Conservation (phyloP, 257 asterid species). For the Solanum virginianum region DNA sequence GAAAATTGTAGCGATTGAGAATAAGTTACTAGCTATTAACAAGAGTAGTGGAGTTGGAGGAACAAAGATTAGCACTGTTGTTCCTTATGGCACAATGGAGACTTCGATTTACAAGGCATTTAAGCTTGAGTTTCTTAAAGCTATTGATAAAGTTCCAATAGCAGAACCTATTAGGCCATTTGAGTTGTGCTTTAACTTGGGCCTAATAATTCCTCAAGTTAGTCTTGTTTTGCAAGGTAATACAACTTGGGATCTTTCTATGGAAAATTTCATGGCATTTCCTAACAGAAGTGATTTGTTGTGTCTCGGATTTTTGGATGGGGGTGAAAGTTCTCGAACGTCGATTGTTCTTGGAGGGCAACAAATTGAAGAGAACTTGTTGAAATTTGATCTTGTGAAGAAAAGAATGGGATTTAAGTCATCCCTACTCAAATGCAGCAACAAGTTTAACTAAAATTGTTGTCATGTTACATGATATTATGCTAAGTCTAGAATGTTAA, state of each 20-base stretch:
- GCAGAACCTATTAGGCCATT: not conserved
- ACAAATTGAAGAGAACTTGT: slow-evolving; percentile 36
- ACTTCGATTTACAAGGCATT: slow-evolving; percentile 29
- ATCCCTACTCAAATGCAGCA: not conserved
- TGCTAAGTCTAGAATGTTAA: not conserved
- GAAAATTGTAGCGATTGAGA: slow-evolving; percentile 7
- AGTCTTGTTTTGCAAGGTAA: slow-evolving; percentile 21
- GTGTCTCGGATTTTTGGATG: slow-evolving; percentile 15
- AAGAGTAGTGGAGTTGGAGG: slow-evolving; percentile 23
- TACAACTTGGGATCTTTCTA: slow-evolving; percentile 29
- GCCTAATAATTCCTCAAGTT: slow-evolving; percentile 18
- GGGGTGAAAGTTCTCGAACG: slow-evolving; percentile 3
- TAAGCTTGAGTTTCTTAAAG: slow-evolving; percentile 7
- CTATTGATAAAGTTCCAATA: not conserved
- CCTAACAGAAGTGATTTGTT: not conserved
- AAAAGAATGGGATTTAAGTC: slow-evolving; percentile 26
- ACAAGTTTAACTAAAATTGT: not conserved
- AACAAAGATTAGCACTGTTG: slow-evolving; percentile 30
- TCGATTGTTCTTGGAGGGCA: slow-evolving; percentile 31
- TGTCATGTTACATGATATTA: not conserved
- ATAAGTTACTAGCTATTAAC: slow-evolving; percentile 8
- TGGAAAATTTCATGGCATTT: slow-evolving; percentile 33
- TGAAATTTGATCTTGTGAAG: slow-evolving; percentile 38
- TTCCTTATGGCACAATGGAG: slow-evolving; percentile 13
- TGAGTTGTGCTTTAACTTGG: not conserved